Evolutionary conservation across 345 rosid species (phyloP), one percentile per base, ranked within the genome.

Genomic region (Moricandia moricandioides): DNA sequence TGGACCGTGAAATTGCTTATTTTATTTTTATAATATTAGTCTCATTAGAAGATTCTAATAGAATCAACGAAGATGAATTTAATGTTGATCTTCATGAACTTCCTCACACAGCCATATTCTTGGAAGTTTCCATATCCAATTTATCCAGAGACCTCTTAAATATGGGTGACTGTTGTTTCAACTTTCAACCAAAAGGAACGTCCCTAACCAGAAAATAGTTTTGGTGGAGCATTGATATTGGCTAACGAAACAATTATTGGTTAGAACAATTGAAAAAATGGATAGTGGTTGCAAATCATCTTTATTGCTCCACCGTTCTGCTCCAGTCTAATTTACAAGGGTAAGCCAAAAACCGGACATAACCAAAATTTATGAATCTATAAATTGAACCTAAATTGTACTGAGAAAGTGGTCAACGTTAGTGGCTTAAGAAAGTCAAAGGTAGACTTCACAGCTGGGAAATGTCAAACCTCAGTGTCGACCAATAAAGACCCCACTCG

Each of bases 361-460:
- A 45, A 45, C 17, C 17, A 45, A 45, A 45, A 13, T 12, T 13
- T 6, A 13, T 4, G 14, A 12, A 11, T 1, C 49, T 43, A 43
- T 30, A 30, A 30, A 30, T 5, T 3, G 0, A 30, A 30, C 31
- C 31, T 30, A 30, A 30, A 30, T 3, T 2, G 31, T 33, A 33
- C 35, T 1, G 4, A 27, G 27, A 33, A 21, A 43, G 26, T 45
- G 62, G 80, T 77, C 76, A 65, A 58, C 72, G 67, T 77, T 72
- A 67, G 56, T 72, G 72, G 71, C 72, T 45, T 34, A 57, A 2
- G 16, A 71, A 70, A 77, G 76, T 65, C 71, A 70, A 77, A 16
- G 30, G 27, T 35, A 16, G 17, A 31, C 26, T 56, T 33, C 12
- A 69, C 62, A 7, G 67, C 4, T 34, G 9, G 47, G 12, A 76